These are phyloP conservation scores for Cokeromyces recurvatus DNA, from an alignment of 371 early-diverging fungal species.

Conservation along the genomic window DNA sequence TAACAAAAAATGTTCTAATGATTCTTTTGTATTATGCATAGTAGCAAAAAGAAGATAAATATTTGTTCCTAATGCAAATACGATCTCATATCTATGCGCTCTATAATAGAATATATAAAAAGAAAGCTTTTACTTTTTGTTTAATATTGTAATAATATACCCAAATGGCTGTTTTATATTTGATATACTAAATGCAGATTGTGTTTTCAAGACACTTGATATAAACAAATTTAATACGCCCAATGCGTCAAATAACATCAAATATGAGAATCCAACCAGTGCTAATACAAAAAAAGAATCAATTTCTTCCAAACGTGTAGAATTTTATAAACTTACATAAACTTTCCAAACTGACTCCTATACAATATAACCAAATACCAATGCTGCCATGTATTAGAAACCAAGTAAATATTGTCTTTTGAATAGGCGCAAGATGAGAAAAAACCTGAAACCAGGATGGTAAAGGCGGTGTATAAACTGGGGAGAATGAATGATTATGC, in stretches of 20 bases:
- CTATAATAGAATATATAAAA: conserved; percentile 24
- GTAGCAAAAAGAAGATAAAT: conserved; percentile 62
- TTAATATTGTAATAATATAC: too few relatives aligned
- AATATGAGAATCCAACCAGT: conserved; percentile 48
- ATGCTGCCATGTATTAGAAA: conserved; percentile 41
- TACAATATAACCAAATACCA: conserved; percentile 48
- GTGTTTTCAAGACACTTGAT: conserved; percentile 47
- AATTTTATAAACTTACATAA: conserved; percentile 32
- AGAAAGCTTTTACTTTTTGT: too few relatives aligned
- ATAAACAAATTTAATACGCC: conserved; percentile 55
- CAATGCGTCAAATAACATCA: conserved; percentile 61
- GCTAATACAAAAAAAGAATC: conserved; percentile 26
- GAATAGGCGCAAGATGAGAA: conserved; percentile 40
- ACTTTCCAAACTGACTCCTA: conserved; percentile 47
- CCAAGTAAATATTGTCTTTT: conserved; percentile 63
- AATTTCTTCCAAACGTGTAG: too few relatives aligned
- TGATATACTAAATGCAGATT: conserved; percentile 38
- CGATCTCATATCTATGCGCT: conserved; percentile 53
- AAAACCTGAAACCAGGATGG: conserved; percentile 46
- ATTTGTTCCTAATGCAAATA: conserved; percentile 55
- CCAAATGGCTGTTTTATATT: conserved; percentile 59
- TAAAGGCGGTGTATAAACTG: conserved; percentile 29
- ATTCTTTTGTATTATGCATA: conserved; percentile 66
- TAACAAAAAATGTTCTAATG: conserved; percentile 55
- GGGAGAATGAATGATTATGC: conserved; percentile 32